Evolutionary conservation across 371 early-diverging fungal genomes (phyloP), one percentile per base, ranked within the genome.

Genomic region (Fennellomyces sp.): DNA sequence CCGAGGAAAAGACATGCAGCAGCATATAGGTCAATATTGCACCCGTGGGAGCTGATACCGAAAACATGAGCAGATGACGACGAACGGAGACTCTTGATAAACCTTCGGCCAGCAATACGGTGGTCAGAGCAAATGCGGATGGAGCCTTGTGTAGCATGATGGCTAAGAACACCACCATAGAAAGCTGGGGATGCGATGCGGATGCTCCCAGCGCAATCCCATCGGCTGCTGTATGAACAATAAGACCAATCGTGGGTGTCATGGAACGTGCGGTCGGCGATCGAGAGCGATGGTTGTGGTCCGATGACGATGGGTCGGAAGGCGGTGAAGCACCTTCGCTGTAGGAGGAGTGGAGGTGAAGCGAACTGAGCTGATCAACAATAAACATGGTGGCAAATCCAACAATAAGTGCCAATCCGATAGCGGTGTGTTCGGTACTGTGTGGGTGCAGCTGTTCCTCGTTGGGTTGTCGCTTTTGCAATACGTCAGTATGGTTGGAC

Each of bases 141-240:
- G 98, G 97, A 2, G 94, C 96, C 72, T 97, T 97, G 84, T 97
- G 98, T 28, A 97, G 83, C 85, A 96, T 89, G 59, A 97, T 92
- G n/a, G 98, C 98, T 27, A 96, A 59, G 64, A 97, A 97, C 5
- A 97, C 92, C 7, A 95, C 87, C 53, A 94, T 75, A 19, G 91
- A 93, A 2, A 97, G 73, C 10, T 84, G 78, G 5, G 88, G 90
- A 28, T 82, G 76, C 1, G 72, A 70, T 0, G 81, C 80, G 0
- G 89, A 81, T 0, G 96, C 96, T 12, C 98, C 98, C 41, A 97
- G 64, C 0, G 97, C 97, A 60, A 97, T 90, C 0, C 98, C 98
- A 67, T 97, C 98, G 0, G 97, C 95, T 11, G 95, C 94, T 2
- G 94, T 90, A 72, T 97, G 97, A 19, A 96, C 92, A 17, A 97